Conservation (phyloP, 2,329 filamentous ascomycete species). For the Fusarium pseudoanthophilum region DNA sequence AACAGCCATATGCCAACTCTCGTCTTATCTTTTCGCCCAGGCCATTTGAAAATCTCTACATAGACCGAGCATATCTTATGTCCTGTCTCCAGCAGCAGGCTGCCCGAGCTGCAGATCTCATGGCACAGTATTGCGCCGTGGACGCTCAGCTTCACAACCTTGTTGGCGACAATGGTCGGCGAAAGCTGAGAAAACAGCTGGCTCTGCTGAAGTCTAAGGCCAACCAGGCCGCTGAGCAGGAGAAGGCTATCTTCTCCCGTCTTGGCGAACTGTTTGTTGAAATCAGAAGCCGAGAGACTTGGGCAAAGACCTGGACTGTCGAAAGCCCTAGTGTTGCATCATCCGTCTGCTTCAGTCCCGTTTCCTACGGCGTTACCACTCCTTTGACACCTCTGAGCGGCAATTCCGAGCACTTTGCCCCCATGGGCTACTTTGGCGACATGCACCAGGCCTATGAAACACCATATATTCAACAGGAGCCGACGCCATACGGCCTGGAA, state of each 20-base stretch:
- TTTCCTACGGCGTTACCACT: slow-evolving; percentile 20
- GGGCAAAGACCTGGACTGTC: slow-evolving; percentile 42
- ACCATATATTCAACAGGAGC: slow-evolving; percentile 1
- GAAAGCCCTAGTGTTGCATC: slow-evolving; percentile 23
- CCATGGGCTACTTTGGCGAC: slow-evolving; percentile 38
- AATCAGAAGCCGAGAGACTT: slow-evolving; percentile 57
- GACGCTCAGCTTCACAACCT: slow-evolving; percentile 49
- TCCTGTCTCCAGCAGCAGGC: slow-evolving; percentile 55
- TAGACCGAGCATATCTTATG: slow-evolving; percentile 60
- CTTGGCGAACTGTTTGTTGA: slow-evolving; percentile 63
- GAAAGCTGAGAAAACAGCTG: slow-evolving; percentile 55
- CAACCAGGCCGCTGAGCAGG: slow-evolving; percentile 57
- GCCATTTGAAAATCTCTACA: slow-evolving; percentile 55
- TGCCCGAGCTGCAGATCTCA: slow-evolving; percentile 51
- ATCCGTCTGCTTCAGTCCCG: slow-evolving; percentile 25
- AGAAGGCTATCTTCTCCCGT: slow-evolving; percentile 56
- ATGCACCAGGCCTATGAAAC: background rate
- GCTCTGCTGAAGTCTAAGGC: slow-evolving; percentile 56
- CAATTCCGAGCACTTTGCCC: slow-evolving; percentile 48
- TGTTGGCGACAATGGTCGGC: slow-evolving; percentile 41
- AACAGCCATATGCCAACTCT: slow-evolving; percentile 6
- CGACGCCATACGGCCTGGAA: slow-evolving; percentile 23
- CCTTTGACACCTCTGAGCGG: slow-evolving; percentile 44
- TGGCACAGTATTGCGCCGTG: slow-evolving; percentile 51
- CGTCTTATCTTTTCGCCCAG: slow-evolving; percentile 50